Conservation (phyloP, 2,329 filamentous ascomycete genomes). For the Trichophaea hybrida region DNA sequence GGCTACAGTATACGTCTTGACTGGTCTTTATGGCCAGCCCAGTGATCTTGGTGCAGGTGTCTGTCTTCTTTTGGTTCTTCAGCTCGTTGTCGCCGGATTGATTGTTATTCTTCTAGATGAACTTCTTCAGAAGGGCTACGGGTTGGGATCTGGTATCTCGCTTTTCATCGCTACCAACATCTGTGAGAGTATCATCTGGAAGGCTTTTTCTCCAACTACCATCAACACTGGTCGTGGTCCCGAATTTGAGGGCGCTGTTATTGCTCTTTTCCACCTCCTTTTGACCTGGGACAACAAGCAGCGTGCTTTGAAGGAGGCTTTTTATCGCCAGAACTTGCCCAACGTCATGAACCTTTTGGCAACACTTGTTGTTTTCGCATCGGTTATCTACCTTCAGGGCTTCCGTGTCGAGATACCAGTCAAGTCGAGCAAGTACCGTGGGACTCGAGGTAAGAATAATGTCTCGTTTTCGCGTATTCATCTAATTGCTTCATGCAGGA, state of each 20-base stretch:
- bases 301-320: conserved; percentile 92
- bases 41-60: conserved; percentile 95
- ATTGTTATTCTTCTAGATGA: conserved; percentile 99
- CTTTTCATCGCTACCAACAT: conserved; percentile 99
- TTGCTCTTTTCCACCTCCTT: conserved; percentile 92
- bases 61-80: conserved; percentile 93
- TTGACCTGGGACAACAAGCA: conserved; percentile 99
- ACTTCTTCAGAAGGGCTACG: conserved; percentile 98
- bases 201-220: conserved; percentile 96
- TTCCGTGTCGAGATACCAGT: conserved; percentile 99
- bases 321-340: conserved; percentile 97
- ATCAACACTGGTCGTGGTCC: conserved; percentile 98
- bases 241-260: conserved; percentile 96
- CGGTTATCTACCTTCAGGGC: conserved; percentile 97
- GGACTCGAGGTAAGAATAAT: conserved; percentile 51
- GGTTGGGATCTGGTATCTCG: conserved; percentile 94
- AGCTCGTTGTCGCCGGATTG: conserved; percentile 92
- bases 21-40: conserved; percentile 90
- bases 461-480: too few species aligned
- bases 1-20: conserved; percentile 95
- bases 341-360: conserved; percentile 98
- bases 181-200: conserved; percentile 99
- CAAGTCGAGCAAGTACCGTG: conserved; percentile 98
- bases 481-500: neutral
- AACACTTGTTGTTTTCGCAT: conserved; percentile 82